A percentile compares a stretch with the other conserved stretches of the same genome.
phyloP scores from a whole-genome alignment of 352 stramenopile species.

The Phytophthora aleatoria region DNA sequence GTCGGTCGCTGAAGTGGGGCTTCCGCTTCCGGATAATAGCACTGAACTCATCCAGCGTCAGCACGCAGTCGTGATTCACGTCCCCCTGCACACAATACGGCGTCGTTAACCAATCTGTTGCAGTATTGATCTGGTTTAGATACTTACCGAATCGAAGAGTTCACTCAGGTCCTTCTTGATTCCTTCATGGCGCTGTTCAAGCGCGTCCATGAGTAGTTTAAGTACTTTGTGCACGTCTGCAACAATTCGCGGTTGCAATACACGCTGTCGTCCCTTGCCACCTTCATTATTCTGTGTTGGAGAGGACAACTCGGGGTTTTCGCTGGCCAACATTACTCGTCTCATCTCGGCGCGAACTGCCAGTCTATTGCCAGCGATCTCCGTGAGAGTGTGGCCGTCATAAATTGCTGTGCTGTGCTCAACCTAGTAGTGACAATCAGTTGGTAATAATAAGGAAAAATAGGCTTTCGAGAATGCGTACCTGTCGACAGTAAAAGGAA shows the following conservation, averaged over 20 bases:
- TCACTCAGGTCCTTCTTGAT: constrained; percentile 55
- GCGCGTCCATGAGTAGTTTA: constrained; percentile 55
- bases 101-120: neutral
- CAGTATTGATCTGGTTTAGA: neutral
- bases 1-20: constrained; percentile 66
- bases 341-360: constrained; percentile 78
- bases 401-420: constrained; percentile 75
- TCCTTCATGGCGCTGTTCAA: constrained; percentile 59
- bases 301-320: constrained; percentile 6
- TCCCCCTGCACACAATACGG: constrained; percentile 45
- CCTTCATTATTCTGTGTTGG: constrained; percentile 12
- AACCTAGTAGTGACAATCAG: constrained; percentile 36
- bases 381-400: constrained; percentile 46
- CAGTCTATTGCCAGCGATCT: constrained; percentile 66
- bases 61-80: constrained; percentile 72
- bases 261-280: constrained; percentile 12
- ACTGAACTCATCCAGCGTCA: constrained; percentile 73
- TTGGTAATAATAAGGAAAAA: neutral
- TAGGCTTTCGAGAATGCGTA: constrained; percentile 10
- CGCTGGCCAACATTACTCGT: constrained; percentile 55
- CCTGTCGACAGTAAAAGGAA: constrained; percentile 67
- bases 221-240: constrained; percentile 64
- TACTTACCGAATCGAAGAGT: constrained; percentile 59
- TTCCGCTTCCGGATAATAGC: constrained; percentile 63
- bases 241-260: constrained; percentile 48